Evolutionary conservation across 139 green algal genomes (phyloP).

Genomic region (Monoraphidium neglectum): DNA sequence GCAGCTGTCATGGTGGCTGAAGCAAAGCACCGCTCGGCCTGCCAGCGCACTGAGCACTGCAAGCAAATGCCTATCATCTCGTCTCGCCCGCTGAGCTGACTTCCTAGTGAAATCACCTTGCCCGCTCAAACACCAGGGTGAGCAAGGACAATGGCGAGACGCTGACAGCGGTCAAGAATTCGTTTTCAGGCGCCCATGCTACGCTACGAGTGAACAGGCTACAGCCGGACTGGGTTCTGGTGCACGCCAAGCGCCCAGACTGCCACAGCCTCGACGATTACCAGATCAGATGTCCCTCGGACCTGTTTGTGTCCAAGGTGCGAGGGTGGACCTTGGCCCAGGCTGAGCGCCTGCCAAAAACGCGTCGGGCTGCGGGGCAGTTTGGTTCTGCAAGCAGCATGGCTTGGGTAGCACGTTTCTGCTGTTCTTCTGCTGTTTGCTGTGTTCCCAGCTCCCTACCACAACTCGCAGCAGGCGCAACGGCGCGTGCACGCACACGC

Average conservation of each 20-base stretch:
- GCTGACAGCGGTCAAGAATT: constrained; percentile 13
- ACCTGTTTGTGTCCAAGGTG: constrained; percentile 74
- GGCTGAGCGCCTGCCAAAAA: no score
- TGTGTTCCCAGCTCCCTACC: not conserved
- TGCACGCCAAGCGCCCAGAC: constrained; percentile 41
- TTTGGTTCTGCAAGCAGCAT: no score
- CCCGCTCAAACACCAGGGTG: constrained; percentile 8
- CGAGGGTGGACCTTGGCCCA: not conserved
- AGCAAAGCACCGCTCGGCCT: no score
- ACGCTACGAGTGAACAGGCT: constrained; percentile 1
- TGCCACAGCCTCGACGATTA: constrained; percentile 40
- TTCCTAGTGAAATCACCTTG: no score
- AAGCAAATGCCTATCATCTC: no score
- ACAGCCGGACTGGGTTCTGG: constrained; percentile 48
- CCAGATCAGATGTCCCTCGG: constrained; percentile 56
- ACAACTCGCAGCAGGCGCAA: not conserved
- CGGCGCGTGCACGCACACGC: no score
- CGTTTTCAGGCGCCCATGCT: constrained; percentile 14
- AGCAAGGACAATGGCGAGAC: constrained; percentile 40
- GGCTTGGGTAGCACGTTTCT: no score
- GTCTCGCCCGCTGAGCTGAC: no score
- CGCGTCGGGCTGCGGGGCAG: no score
- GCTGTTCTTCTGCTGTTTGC: no score
- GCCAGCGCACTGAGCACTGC: no score
- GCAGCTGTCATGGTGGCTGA: no score